Conservation (phyloP, 441 rosid genomes). For the Corymbia citriodora region DNA sequence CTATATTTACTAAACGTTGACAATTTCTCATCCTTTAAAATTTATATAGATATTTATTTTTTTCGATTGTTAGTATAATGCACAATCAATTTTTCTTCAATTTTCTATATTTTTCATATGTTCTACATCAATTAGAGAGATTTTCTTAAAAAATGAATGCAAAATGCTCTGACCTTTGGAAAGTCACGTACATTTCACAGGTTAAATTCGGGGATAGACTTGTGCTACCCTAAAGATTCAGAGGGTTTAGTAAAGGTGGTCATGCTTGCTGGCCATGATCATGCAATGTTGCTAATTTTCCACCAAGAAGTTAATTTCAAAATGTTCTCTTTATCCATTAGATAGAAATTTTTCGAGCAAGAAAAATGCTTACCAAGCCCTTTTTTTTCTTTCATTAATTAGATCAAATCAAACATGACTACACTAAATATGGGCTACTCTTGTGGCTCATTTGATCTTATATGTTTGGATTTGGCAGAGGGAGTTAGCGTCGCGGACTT, state of each 20-base stretch:
- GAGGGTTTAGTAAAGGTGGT: neutral
- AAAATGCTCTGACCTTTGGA: neutral
- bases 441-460: neutral
- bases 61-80: neutral
- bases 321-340: too few species aligned
- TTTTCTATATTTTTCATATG: neutral
- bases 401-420: neutral
- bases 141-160: too few species aligned
- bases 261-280: neutral
- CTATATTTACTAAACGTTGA: too few species aligned
- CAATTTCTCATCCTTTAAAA: neutral
- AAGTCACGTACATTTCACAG: neutral
- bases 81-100: neutral
- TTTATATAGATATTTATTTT: too few species aligned
- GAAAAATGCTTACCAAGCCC: neutral
- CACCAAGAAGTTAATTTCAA: too few species aligned
- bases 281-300: neutral
- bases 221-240: neutral
- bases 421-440: neutral
- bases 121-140: neutral
- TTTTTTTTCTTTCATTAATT: accelerated
- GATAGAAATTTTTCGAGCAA: neutral
- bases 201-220: neutral
- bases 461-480: neutral
- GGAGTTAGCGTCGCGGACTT: neutral